A percentile compares a stretch with the other conserved stretches of the same genome.
phyloP scores from a whole-genome alignment of 441 rosid genomes.

The Bocquillonia castaneifolia region DNA sequence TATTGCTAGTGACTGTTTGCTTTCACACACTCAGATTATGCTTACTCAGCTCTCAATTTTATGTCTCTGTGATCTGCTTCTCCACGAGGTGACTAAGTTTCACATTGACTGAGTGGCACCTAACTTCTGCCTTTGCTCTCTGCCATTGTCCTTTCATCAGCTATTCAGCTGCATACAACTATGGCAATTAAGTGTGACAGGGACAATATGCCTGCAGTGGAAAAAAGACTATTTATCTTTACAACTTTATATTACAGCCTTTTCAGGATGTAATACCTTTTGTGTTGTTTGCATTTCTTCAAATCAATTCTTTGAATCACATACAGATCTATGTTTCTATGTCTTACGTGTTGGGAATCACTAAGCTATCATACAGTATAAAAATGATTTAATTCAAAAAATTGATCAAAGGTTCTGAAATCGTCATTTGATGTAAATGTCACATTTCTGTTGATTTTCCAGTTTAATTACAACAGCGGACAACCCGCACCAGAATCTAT shows the following conservation, averaged over 20 bases:
- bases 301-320: too few species aligned
- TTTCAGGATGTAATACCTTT: too few species aligned
- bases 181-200: too few species aligned
- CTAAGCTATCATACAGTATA: not conserved
- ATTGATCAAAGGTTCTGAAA: not conserved
- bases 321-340: not conserved
- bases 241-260: too few species aligned
- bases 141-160: not conserved
- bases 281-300: too few species aligned
- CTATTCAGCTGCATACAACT: too few species aligned
- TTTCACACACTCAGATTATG: constrained; percentile 7
- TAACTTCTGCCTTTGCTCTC: too few species aligned
- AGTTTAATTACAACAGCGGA: constrained; percentile 94
- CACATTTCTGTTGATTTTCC: constrained; percentile 25
- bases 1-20: constrained; percentile 24
- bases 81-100: not conserved
- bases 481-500: constrained; percentile 94
- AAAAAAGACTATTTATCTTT: too few species aligned
- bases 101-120: not conserved
- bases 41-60: not conserved
- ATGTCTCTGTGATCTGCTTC: not conserved
- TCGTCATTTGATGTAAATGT: constrained; percentile 6
- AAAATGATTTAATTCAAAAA: constrained; percentile 3
- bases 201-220: too few species aligned
- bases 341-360: not conserved